phyloP scores from a whole-genome alignment of 208 protist genomes.

The Tetramitus jugosus region DNA sequence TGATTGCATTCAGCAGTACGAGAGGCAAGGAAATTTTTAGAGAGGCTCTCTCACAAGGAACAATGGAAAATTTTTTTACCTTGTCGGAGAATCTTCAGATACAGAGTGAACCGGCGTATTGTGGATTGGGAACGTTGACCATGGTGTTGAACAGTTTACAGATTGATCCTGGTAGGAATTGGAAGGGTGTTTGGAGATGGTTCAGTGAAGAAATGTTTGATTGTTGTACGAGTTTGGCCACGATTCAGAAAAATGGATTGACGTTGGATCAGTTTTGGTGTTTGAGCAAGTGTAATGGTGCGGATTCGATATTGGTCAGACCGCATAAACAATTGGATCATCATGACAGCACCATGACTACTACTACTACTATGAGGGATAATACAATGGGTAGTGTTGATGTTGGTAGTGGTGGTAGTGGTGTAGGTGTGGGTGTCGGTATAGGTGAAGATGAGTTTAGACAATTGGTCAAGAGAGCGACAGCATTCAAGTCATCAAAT shows the following conservation, averaged over 20 bases:
- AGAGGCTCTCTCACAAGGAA: conserved; percentile 20
- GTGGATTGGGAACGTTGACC: conserved; percentile 24
- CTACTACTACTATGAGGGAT: no score
- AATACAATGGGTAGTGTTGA: no score
- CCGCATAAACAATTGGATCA: not conserved
- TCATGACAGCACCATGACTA: no score
- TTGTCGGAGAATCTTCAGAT: conserved; percentile 34
- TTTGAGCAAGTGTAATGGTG: conserved; percentile 30
- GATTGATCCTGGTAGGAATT: conserved; percentile 28
- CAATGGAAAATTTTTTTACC: conserved; percentile 27
- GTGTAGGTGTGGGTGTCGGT: not conserved
- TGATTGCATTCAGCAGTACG: conserved; percentile 21
- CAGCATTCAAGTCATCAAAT: no score
- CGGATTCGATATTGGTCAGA: not conserved
- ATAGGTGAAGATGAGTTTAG: no score
- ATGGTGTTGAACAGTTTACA: conserved; percentile 36
- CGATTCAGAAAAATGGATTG: conserved; percentile 34
- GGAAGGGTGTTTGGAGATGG: conserved; percentile 28
- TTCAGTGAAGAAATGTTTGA: conserved; percentile 31
- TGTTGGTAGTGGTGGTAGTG: not conserved
- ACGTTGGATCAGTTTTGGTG: conserved; percentile 35
- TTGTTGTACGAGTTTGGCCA: conserved; percentile 19
- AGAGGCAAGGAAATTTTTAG: conserved; percentile 31
- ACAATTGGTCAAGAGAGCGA: no score
- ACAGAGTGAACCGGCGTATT: conserved; percentile 33